phyloP scores from a whole-genome alignment of 257 asterid species.

The Gentiana straminea region DNA sequence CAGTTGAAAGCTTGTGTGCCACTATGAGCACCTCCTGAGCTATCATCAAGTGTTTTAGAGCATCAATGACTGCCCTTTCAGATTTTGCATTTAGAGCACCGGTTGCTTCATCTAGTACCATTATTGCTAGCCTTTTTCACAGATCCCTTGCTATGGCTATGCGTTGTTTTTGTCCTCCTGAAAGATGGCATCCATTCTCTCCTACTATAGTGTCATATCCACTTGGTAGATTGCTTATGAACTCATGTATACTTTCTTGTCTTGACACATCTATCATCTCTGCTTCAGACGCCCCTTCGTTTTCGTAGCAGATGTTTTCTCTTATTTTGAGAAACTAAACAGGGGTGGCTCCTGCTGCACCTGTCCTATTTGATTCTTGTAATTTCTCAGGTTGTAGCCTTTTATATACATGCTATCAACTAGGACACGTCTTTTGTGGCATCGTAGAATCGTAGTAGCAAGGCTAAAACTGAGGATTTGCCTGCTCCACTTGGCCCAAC shows the following conservation, averaged over 20 bases:
- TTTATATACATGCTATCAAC: constrained; percentile 39
- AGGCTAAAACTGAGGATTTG: constrained; percentile 56
- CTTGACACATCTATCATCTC: too few species aligned
- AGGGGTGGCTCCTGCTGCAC: constrained; percentile 79
- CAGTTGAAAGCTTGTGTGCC: constrained; percentile 74
- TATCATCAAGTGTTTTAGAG: constrained; percentile 25
- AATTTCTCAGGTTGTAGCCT: constrained; percentile 35
- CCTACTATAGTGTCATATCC: constrained; percentile 62
- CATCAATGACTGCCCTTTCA: constrained; percentile 39
- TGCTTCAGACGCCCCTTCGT: constrained; percentile 26
- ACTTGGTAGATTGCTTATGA: constrained; percentile 50
- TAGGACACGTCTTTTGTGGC: constrained; percentile 32
- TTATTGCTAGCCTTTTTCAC: constrained; percentile 51
- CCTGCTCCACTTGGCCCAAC: constrained; percentile 80
- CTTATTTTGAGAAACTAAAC: constrained; percentile 58
- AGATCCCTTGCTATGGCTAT: constrained; percentile 62
- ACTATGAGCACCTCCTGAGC: constrained; percentile 28
- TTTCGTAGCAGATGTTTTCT: constrained; percentile 55
- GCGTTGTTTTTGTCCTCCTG: constrained; percentile 81
- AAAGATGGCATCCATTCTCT: constrained; percentile 74
- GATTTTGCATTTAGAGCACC: constrained; percentile 75
- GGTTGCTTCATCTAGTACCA: constrained; percentile 82
- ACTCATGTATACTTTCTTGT: constrained; percentile 57
- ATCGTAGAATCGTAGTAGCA: constrained; percentile 63
- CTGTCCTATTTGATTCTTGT: constrained; percentile 49